phyloP scores from a whole-genome alignment of 2,329 filamentous ascomycete genomes.

The Fusarium oligoseptatum region DNA sequence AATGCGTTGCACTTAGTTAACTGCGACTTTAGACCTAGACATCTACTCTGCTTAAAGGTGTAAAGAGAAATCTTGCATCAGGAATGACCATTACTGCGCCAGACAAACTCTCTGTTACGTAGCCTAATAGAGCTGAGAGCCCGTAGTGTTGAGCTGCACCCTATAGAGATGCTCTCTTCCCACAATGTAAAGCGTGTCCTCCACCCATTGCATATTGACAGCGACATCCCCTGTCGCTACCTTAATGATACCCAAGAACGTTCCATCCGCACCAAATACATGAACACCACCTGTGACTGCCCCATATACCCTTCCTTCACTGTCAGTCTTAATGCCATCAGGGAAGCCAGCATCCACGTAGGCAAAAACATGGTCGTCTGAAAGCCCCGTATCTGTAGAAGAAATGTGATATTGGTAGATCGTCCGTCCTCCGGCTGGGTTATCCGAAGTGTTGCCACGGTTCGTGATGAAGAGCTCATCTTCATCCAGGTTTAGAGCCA shows the following conservation, averaged over 20 bases:
- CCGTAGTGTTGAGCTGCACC: constrained; percentile 11
- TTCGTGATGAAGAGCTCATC: constrained; percentile 35
- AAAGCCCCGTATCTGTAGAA: neutral
- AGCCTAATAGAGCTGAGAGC: neutral
- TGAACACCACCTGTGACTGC: constrained; percentile 16
- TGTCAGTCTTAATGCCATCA: constrained; percentile 31
- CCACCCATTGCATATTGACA: constrained; percentile 31
- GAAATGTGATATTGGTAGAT: constrained; percentile 23
- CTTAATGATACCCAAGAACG: constrained; percentile 25
- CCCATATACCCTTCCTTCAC: constrained; percentile 23
- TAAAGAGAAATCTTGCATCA: neutral
- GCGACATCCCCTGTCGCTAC: constrained; percentile 27
- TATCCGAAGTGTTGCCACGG: constrained; percentile 27
- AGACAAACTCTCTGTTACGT: neutral
- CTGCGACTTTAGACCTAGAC: neutral
- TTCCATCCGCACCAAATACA: constrained; percentile 17
- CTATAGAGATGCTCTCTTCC: constrained; percentile 21
- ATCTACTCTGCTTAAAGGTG: neutral
- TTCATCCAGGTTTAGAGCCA: constrained; percentile 27
- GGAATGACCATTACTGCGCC: neutral
- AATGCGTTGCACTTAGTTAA: neutral
- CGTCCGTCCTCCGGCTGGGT: constrained; percentile 30
- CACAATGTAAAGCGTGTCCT: constrained; percentile 27
- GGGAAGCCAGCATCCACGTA: constrained; percentile 35
- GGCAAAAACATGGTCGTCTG: constrained; percentile 15